Evolutionary conservation across 768 basidiomycete genomes (phyloP), one percentile per base, ranked within the genome.

Genomic region (Kondoa subrosea): DNA sequence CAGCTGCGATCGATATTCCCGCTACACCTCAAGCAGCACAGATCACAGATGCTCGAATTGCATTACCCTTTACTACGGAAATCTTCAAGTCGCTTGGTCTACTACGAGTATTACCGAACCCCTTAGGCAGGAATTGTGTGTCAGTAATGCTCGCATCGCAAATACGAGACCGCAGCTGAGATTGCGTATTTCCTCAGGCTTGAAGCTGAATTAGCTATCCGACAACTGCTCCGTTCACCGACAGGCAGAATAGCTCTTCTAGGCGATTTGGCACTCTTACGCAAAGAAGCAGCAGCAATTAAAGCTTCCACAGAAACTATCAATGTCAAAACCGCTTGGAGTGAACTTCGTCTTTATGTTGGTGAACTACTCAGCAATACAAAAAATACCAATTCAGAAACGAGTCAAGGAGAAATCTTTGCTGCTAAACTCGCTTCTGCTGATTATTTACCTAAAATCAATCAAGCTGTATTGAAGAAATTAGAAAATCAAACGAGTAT

Each of bases 21-120:
- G 29, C 8, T 25, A 60, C n/a, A 60, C 25, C 58, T 60, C 14
- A 8, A 4, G n/a, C n/a, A 27, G 30, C 58, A 8, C 30, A 4
- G 14, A 12, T 27, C 4, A 27, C 14, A 4, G 25, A 25, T 4
- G 58, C 58, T 31, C 14, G 29, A 12, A 4, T 31, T 4, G 30
- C 30, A 14, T 4, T 26, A 60, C 61, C 61, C 29, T 33, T 63
- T 12, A 63, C 61, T 16, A 63, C 61, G 29, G 61, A 63, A n/a
- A 3, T 16, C 27, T 63, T 31, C 61, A 63, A 32, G 61, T 8
- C 8, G 14, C 30, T 21, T 31, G 61, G 61, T 16, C 61, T 63
- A 12, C 16, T 16, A 27, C 30, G 30, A 31, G 58, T 31, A 12
- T 59, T 25, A 27, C 58, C 21, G 58, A 31, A 59, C 25, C 8